Evolutionary conservation across 345 rosid genomes (phyloP), one percentile per base, ranked within the genome.

Genomic region (Boechera stricta): DNA sequence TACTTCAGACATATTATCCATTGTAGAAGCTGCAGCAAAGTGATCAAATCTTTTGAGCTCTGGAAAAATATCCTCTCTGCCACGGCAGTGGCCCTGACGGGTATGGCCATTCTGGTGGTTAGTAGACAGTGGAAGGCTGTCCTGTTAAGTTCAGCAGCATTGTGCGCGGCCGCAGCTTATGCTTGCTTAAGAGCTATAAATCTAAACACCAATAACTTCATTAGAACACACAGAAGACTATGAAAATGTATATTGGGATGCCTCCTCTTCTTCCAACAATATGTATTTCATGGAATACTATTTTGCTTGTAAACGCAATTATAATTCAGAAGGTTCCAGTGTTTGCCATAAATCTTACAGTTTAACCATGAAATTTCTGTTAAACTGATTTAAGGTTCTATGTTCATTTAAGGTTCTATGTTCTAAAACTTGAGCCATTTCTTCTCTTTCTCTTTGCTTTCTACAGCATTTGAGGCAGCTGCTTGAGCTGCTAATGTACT

Each of bases 401-500:
- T 56, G 26, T 85, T 59, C 66, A 44, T 15, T 33, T 9, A 62
- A 36, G 35, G 51, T 33, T 49, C 31, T 13, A 31, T 56, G 26
- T 85, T 59, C 66, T 83, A 92, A 80, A 95, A 92, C 86, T 91
- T 88, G 2, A 91, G 97, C 98, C 97, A 92, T 84, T 84, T 91
- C 85, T 95, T 95, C 84, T 92, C 97, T 66, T 86, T 91, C 74
- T 92, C 99, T 85, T 84, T 86, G 76, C 86, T 79, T 32, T 67
- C 85, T n/a, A 95, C 83, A 31, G 89, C 86, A 59, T 80, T 79
- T 29, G 98, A 84, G 24, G 94, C 93, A 45, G 96, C 91, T 29
- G 85, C 87, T 47, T 92, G 95, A 79, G 84, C 78, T 74, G 87
- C 89, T 81, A 90, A 88, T 1, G 88, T 90, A 21, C 86, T 84